A percentile compares a stretch with the other conserved stretches of the same genome.
Conservation (phyloP, 2,329 filamentous ascomycete species). For the Aspergillus hiratsukae region DNA sequence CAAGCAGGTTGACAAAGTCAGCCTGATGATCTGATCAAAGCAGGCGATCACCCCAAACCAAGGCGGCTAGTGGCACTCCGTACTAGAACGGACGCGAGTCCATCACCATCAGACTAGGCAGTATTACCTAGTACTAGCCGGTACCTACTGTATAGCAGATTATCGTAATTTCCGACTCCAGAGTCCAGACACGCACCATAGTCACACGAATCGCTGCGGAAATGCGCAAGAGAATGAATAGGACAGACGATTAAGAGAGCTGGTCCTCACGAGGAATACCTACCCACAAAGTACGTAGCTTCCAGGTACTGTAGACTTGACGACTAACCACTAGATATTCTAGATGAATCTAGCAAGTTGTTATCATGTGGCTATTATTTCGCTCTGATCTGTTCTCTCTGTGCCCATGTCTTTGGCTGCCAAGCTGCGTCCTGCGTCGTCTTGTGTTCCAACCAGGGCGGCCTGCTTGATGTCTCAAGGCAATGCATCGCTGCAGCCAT, state of each 20-base stretch:
- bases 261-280: background rate
- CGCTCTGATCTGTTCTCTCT: too few relatives aligned
- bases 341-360: too few relatives aligned
- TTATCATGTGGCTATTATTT: too few relatives aligned
- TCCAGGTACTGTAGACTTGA: background rate
- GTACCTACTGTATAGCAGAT: constrained; percentile 14
- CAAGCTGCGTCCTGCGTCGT: too few relatives aligned
- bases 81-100: constrained; percentile 13
- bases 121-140: constrained; percentile 16
- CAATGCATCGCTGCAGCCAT: background rate
- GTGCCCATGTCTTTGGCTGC: too few relatives aligned
- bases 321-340: too few relatives aligned
- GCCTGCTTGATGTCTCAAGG: background rate
- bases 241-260: background rate
- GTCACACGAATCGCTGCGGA: background rate
- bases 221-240: background rate
- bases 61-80: constrained; percentile 6
- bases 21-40: background rate
- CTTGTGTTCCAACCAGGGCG: background rate
- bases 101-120: constrained; percentile 2
- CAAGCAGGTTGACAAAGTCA: background rate
- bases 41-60: constrained; percentile 6
- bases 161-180: constrained; percentile 10
- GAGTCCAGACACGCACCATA: background rate
- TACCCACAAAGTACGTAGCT: background rate